Evolutionary conservation across 495 filamentous ascomycete genomes (phyloP), one percentile per base, ranked within the genome.

Genomic region (Podospora comata): DNA sequence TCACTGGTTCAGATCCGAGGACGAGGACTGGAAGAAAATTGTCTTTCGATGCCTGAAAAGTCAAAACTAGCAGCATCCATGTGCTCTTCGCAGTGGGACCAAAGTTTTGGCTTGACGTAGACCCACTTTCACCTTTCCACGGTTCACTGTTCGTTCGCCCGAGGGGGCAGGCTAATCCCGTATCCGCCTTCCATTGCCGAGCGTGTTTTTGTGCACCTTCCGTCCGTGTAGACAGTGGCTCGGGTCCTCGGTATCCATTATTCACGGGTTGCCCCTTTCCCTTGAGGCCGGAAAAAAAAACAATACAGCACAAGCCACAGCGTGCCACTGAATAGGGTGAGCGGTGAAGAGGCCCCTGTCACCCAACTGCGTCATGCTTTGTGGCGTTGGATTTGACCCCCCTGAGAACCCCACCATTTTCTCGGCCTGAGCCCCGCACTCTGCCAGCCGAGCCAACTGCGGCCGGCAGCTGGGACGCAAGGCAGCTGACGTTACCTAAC

Each of bases 11-110:
- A 32, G 60, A 63, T n/a, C 23, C 18, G n/a, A 26, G 23, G 55
- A 58, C 55, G 61, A 13, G 15, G 5, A 32, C 34, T 30, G 55
- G 60, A 68, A 60, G 64, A 70, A 70, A 67, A 66, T 28, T 53
- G 59, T 68, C 66, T 65, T 68, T 68, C 69, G 63, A 71, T 59
- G 39, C 66, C 65, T 62, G 59, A 71, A 71, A 71, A 71, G 18
- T 20, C 56, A 68, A 30, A 34, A 66, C 70, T 48, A 54, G 70
- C 66, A 30, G 54, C 70, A 68, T 71, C 70, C 70, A 68, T 67
- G 66, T 63, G 63, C 63, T 59, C n/a, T 1, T 39, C 16, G 13
- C 20, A 55, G 66, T 62, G 66, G 66, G 56, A 26, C 57, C 56
- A 67, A 39, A 20, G 65, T 64, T 71, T 67, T 71, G 69, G 69